Evolutionary conservation across 805 yeast species (phyloP), one percentile per base, ranked within the genome.

Genomic region (Komagataella mondaviorum): DNA sequence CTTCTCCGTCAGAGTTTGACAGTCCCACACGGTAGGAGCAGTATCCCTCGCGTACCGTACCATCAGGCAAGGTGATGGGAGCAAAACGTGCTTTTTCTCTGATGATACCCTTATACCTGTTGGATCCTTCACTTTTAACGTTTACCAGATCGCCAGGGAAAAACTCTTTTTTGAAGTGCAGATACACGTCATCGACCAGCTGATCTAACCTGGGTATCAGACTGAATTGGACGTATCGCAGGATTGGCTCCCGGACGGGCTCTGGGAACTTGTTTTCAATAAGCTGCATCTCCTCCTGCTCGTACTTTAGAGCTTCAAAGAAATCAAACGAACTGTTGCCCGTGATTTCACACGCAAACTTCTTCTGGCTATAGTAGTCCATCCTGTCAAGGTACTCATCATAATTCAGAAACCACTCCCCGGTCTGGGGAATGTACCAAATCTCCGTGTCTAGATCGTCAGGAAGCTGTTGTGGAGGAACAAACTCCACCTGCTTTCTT

Each of bases 271-370:
- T 77, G 51, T 75, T 71, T 60, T 89, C 95, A 50, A 91, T 88
- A 55, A 77, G 79, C 51, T 67, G 63, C 60, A 78, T 72, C 62
- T 79, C 83, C 51, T 69, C 71, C 55, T 77, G 75, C 68, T 91
- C 99, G 53, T 85, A 81, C 51, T 80, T 79, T 47, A 79, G 72
- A 0, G 98, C 99, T 60, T 93, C 95, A 63, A 90, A 90, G 63
- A 78, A 93, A 0, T 96, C 88, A 53, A 91, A 73, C 59, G 95
- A 85, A 16, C 96, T 84, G 60, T 88, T 87, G 12, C 99, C 99
- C 0, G 97, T 88, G 49, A 91, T 85, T 67, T 93, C 99, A 69
- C 98, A 93, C 10, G 89, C 93, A 67, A 93, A 93, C 63, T 88
- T 86, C 57, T 80, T 81, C 49, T 77, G 73, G 54, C 75, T 75